These are phyloP conservation scores for Silene noctiflora DNA, from an alignment of 179 eudicot species.

Conservation along the genomic window DNA sequence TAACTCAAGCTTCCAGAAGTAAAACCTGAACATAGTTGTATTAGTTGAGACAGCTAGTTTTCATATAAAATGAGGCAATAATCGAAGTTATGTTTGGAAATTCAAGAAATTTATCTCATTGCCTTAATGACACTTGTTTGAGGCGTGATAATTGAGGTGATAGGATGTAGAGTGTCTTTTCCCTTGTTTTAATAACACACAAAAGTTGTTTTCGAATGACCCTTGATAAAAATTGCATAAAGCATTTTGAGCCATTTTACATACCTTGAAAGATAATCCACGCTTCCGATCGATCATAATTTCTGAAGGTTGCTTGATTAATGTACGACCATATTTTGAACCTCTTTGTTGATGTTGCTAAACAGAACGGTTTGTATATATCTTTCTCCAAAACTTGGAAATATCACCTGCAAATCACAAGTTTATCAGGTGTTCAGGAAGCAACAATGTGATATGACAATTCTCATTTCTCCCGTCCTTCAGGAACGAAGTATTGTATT, in stretches of 20 bases:
- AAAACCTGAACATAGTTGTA: constrained; percentile 8
- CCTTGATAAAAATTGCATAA: background rate
- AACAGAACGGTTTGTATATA: constrained; percentile 56
- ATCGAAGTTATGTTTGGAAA: background rate
- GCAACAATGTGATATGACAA: background rate
- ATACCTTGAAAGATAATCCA: constrained; percentile 12
- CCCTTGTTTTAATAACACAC: too few species aligned
- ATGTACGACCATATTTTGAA: constrained; percentile 30
- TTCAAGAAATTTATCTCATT: background rate
- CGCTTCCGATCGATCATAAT: constrained; percentile 4
- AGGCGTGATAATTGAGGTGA: too few species aligned
- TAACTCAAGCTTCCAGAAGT: background rate
- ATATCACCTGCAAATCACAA: constrained; percentile 48
- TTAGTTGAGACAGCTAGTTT: background rate
- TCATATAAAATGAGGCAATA: background rate
- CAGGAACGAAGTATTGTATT: too few species aligned
- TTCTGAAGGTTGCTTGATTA: constrained; percentile 2
- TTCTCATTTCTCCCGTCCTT: too few species aligned
- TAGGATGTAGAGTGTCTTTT: too few species aligned
- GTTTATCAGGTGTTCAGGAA: background rate
- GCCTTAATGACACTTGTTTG: too few species aligned
- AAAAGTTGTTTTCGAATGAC: background rate
- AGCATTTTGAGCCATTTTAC: background rate
- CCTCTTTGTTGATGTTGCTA: constrained; percentile 44
- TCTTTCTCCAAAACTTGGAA: constrained; percentile 75